phyloP scores from a whole-genome alignment of 2,329 filamentous ascomycete genomes.

The Didymellaceae sp. region DNA sequence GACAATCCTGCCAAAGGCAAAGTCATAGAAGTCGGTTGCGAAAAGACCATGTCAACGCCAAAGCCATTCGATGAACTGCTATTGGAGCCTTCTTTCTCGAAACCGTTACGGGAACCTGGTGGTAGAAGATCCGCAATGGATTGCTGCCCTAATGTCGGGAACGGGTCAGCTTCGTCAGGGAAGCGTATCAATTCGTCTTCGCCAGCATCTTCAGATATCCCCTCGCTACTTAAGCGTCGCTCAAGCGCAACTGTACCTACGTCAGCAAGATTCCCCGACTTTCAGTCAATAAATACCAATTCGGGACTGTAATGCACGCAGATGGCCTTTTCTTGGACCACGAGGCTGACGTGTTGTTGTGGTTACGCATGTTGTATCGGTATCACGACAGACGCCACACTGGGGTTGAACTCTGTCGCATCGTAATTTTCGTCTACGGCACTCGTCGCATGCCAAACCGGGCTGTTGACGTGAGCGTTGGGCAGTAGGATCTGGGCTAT shows the following conservation, averaged over 20 bases:
- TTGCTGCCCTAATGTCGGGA: neutral
- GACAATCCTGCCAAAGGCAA: constrained; percentile 1
- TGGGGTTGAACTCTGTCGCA: constrained; percentile 8
- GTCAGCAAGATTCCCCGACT: neutral
- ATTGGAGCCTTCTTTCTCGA: neutral
- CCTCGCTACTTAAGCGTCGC: neutral
- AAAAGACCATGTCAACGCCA: neutral
- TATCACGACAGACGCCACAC: constrained; percentile 7
- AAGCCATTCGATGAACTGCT: constrained; percentile 1
- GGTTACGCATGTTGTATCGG: constrained; percentile 6
- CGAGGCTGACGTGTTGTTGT: constrained; percentile 7
- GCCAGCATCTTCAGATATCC: neutral
- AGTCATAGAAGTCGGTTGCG: neutral
- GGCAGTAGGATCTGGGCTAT: neutral
- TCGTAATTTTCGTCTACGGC: constrained; percentile 7
- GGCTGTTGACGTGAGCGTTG: constrained; percentile 6
- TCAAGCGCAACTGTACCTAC: constrained; percentile 3
- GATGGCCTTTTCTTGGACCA: constrained; percentile 5
- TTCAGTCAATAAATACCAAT: constrained; percentile 1
- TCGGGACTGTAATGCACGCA: constrained; percentile 9
- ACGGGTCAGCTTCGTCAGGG: neutral
- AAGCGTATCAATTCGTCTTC: neutral
- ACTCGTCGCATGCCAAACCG: constrained; percentile 8
- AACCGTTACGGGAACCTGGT: neutral
- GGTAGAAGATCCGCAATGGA: neutral